These are phyloP conservation scores for Pseudopyrenochaeta lycopersici DNA, from an alignment of 2,329 filamentous ascomycete species.

Conservation along the genomic window DNA sequence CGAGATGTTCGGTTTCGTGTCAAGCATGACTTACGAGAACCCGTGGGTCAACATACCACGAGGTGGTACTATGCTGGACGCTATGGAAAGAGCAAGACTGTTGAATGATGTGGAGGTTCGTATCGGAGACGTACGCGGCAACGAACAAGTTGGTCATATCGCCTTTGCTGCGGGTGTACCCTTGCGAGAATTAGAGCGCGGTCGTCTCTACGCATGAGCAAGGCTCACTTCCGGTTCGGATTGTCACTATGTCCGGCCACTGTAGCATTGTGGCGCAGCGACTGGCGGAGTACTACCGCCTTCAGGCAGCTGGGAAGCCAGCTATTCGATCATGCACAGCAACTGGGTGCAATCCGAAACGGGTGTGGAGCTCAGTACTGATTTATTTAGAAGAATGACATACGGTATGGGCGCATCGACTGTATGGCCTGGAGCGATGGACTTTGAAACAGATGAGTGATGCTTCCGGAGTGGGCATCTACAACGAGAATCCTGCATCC, in stretches of 20 bases:
- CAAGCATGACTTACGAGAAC: conserved; percentile 51
- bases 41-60: conserved; percentile 36
- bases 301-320: neutral
- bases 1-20: conserved; percentile 47
- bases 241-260: conserved; percentile 12
- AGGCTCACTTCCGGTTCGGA: conserved; percentile 2
- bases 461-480: conserved; percentile 3
- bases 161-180: conserved; percentile 45
- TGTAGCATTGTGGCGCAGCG: conserved; percentile 17
- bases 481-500: conserved; percentile 2
- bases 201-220: conserved; percentile 35
- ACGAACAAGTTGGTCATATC: conserved; percentile 45
- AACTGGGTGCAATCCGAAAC: neutral
- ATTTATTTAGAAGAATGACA: no score
- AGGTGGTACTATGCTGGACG: conserved; percentile 42
- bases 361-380: no score
- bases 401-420: no score
- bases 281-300: conserved; percentile 1
- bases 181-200: conserved; percentile 36
- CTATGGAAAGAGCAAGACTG: conserved; percentile 45
- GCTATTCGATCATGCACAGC: neutral
- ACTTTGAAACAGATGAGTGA: conserved; percentile 10
- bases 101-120: conserved; percentile 41
- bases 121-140: conserved; percentile 42
- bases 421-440: neutral